phyloP scores from a whole-genome alignment of 257 asterid species.

The Orobanche coerulescens region DNA sequence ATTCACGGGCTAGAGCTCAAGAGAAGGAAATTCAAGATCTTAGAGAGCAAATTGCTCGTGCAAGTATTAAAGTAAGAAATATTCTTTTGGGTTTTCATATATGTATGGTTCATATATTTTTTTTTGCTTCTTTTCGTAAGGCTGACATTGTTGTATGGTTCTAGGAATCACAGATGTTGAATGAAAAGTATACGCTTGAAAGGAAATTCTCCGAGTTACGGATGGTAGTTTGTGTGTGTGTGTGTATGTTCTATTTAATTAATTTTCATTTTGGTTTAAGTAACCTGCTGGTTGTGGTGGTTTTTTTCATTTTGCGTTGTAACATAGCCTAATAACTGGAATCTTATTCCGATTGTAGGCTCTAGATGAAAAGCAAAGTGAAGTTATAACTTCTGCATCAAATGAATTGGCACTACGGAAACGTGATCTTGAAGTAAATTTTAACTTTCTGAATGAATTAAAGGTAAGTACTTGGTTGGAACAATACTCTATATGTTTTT shows the following conservation, averaged over 20 bases:
- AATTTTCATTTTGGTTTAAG: background rate
- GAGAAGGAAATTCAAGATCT: conserved; percentile 64
- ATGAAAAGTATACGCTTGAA: conserved; percentile 72
- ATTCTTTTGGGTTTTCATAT: conserved; percentile 5
- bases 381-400: conserved; percentile 77
- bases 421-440: conserved; percentile 87
- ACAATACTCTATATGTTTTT: background rate
- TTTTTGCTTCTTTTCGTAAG: background rate
- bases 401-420: conserved; percentile 82
- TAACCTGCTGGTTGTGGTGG: background rate
- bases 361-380: conserved; percentile 87
- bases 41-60: conserved; percentile 69
- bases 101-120: background rate
- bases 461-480: conserved; percentile 49
- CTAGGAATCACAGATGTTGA: conserved; percentile 77
- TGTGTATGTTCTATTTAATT: conserved; percentile 17
- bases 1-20: conserved; percentile 54
- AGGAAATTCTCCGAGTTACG: conserved; percentile 82
- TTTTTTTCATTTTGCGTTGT: conserved; percentile 7
- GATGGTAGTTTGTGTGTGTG: too few species aligned
- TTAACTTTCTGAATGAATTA: conserved; percentile 74
- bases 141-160: conserved; percentile 20
- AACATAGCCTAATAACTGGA: background rate
- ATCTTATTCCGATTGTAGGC: conserved; percentile 41
- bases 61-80: conserved; percentile 67